phyloP scores from a whole-genome alignment of 2,329 filamentous ascomycete species.

The Paecilomyces fulvus region DNA sequence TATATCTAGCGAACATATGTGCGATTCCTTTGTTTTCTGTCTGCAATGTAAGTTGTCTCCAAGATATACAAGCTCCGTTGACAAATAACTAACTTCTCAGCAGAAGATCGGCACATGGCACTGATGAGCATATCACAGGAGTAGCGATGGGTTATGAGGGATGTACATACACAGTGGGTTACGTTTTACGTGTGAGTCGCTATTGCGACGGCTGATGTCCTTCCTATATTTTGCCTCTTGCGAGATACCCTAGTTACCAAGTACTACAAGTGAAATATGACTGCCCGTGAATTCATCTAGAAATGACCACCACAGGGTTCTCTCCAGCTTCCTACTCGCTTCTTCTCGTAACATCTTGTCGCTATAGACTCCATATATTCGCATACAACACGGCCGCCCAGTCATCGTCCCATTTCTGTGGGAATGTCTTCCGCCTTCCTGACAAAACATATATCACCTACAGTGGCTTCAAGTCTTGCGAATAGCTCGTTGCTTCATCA shows the following conservation, averaged over 20 bases:
- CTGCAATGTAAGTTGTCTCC: not conserved
- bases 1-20: not conserved
- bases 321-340: too few relatives aligned
- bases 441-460: too few relatives aligned
- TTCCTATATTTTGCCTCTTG: not conserved
- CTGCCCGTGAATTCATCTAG: too few relatives aligned
- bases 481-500: too few relatives aligned
- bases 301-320: too few relatives aligned
- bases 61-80: not conserved
- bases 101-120: not conserved
- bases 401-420: too few relatives aligned
- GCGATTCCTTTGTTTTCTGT: not conserved
- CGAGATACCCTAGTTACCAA: not conserved
- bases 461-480: too few relatives aligned
- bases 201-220: not conserved
- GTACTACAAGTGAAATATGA: not conserved
- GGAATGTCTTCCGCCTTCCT: too few relatives aligned
- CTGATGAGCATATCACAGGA: not conserved
- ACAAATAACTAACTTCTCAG: not conserved
- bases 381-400: too few relatives aligned
- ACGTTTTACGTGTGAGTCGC: not conserved
- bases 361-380: too few relatives aligned
- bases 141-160: not conserved
- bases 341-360: too few relatives aligned
- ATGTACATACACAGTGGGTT: not conserved